Evolutionary conservation across 768 basidiomycete species (phyloP).

Genomic region (Astraeus odoratus): DNA sequence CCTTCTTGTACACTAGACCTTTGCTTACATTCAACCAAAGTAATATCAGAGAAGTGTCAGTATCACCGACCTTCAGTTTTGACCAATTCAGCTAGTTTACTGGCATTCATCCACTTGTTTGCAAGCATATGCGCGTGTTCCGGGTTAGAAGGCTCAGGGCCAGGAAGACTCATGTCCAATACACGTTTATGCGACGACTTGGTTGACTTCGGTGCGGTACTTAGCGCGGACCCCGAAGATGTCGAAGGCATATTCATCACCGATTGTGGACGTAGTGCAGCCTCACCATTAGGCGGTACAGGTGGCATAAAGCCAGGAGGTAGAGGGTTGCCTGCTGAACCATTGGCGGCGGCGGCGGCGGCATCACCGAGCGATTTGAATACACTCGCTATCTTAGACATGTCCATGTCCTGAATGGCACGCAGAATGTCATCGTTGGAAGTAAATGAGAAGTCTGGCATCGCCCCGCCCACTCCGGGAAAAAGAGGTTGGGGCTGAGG

Average conservation of each 20-base stretch:
- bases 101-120: slow-evolving; percentile 71
- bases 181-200: slow-evolving; percentile 33
- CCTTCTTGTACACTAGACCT: slow-evolving; percentile 86
- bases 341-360: slow-evolving; percentile 37
- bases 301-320: slow-evolving; percentile 13
- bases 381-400: slow-evolving; percentile 58
- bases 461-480: slow-evolving; percentile 12
- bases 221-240: slow-evolving; percentile 36
- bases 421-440: slow-evolving; percentile 73
- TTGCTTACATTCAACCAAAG: slow-evolving; percentile 3
- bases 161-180: slow-evolving; percentile 37
- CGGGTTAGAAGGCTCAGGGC: slow-evolving; percentile 35
- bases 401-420: slow-evolving; percentile 64
- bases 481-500: slow-evolving; percentile 22
- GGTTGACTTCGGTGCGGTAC: slow-evolving; percentile 30
- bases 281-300: slow-evolving; percentile 16
- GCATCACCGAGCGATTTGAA: slow-evolving; percentile 61
- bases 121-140: slow-evolving; percentile 66
- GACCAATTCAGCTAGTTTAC: slow-evolving; percentile 62
- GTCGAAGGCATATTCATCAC: slow-evolving; percentile 37
- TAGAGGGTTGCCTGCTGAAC: slow-evolving; percentile 18
- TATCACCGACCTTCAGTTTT: slow-evolving; percentile 50
- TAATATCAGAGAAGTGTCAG: not conserved
- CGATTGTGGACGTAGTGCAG: slow-evolving; percentile 27
- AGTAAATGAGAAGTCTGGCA: slow-evolving; percentile 35